These are phyloP conservation scores for Lasiosphaeriaceae sp. DNA, from an alignment of 495 filamentous ascomycete species.

Conservation along the genomic window DNA sequence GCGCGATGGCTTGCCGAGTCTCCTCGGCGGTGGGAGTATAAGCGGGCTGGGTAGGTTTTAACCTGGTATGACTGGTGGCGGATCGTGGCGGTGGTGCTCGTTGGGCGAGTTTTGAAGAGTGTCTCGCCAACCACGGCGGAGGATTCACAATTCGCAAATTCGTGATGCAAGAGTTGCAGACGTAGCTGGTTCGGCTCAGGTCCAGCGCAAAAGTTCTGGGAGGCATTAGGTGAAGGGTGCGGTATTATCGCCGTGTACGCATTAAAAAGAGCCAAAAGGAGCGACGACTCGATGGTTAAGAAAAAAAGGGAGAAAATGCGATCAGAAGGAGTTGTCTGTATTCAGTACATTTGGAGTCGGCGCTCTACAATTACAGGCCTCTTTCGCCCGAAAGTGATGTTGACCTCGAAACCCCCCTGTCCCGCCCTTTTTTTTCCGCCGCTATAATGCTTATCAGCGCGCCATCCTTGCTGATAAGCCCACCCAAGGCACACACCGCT, in stretches of 20 bases:
- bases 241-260: neutral
- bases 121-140: conserved; percentile 20
- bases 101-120: conserved; percentile 13
- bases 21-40: neutral
- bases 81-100: conserved; percentile 1
- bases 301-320: neutral
- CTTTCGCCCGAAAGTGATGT: neutral
- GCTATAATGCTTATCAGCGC: conserved; percentile 23
- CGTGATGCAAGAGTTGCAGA: conserved; percentile 32
- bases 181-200: conserved; percentile 25
- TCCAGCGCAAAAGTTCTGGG: conserved; percentile 24
- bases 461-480: conserved; percentile 16
- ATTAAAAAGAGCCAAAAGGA: neutral
- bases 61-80: neutral
- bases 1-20: neutral
- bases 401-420: neutral
- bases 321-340: neutral
- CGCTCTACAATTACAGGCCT: neutral
- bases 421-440: conserved; percentile 12
- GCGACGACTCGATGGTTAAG: neutral
- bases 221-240: conserved; percentile 22
- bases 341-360: neutral
- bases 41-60: neutral
- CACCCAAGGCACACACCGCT: conserved; percentile 16
- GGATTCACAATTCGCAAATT: conserved; percentile 16